These are phyloP conservation scores for Tubosaeta sp. DNA, from an alignment of 768 basidiomycete species.

Conservation along the genomic window DNA sequence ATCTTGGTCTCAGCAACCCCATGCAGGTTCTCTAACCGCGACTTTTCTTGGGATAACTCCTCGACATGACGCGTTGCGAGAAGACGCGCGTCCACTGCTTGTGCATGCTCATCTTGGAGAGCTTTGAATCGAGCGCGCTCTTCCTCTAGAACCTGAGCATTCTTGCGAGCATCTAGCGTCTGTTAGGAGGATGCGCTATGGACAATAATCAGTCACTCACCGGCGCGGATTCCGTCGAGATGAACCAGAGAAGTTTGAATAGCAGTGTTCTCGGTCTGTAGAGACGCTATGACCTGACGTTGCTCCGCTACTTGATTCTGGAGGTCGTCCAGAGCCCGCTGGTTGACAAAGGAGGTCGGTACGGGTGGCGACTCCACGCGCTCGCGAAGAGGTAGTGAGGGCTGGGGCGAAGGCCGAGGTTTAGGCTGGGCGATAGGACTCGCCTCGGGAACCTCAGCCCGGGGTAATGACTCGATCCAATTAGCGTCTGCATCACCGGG, in stretches of 20 bases:
- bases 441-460: constrained; percentile 31
- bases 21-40: constrained; percentile 16
- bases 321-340: constrained; percentile 10
- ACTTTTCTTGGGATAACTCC: constrained; percentile 23
- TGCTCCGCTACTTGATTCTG: constrained; percentile 17
- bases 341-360: neutral
- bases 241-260: constrained; percentile 25
- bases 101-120: constrained; percentile 22
- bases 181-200: neutral
- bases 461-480: constrained; percentile 62
- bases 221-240: constrained; percentile 30
- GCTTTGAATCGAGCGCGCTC: constrained; percentile 16
- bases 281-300: constrained; percentile 11
- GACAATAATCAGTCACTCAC: constrained; percentile 16
- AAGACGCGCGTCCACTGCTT: constrained; percentile 7
- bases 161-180: constrained; percentile 13
- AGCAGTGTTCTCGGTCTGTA: constrained; percentile 25
- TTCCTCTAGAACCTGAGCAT: constrained; percentile 13
- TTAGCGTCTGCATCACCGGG: constrained; percentile 42
- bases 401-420: constrained; percentile 12
- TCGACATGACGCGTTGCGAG: constrained; percentile 12
- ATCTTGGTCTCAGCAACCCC: constrained; percentile 13
- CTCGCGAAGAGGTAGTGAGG: constrained; percentile 14
- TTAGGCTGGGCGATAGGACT: constrained; percentile 34
- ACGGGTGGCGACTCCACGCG: constrained; percentile 5